Conservation (phyloP, 306 rosid genomes). For the Pyrus communis region DNA sequence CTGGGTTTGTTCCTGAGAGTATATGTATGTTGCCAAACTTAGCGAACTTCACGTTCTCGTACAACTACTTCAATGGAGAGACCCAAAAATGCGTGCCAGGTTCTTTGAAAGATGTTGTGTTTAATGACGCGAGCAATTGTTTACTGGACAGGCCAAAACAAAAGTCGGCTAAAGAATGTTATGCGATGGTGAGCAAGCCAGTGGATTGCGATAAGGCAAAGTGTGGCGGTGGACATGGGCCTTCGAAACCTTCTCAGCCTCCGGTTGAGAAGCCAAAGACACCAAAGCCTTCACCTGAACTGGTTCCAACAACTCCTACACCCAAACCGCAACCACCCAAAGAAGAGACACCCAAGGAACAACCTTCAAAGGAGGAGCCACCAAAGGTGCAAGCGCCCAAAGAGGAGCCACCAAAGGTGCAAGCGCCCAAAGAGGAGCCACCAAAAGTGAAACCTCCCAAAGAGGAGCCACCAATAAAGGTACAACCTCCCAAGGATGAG, state of each 20-base stretch:
- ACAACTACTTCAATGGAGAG: slow-evolving; percentile 60
- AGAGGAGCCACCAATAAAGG: background rate
- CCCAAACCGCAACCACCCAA: background rate
- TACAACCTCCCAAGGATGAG: background rate
- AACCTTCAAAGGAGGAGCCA: background rate
- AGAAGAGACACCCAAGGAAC: background rate
- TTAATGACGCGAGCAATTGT: slow-evolving; percentile 47
- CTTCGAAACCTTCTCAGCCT: slow-evolving; percentile 5
- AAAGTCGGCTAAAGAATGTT: slow-evolving; percentile 27
- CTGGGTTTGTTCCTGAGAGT: slow-evolving; percentile 42
- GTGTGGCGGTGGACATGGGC: slow-evolving; percentile 31
- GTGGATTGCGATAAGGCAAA: slow-evolving; percentile 57
- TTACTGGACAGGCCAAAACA: slow-evolving; percentile 58
- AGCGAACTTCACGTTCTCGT: slow-evolving; percentile 45
- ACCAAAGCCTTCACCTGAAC: background rate
- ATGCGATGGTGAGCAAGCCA: slow-evolving; percentile 39
- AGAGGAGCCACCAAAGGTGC: background rate
- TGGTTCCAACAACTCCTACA: background rate
- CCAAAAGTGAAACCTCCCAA: background rate
- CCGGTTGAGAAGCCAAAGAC: slow-evolving; percentile 4
- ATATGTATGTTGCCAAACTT: slow-evolving; percentile 46
- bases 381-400: background rate
- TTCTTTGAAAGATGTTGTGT: slow-evolving; percentile 4
- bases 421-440: background rate
- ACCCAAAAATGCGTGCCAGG: slow-evolving; percentile 42